Evolutionary conservation across 2,329 filamentous ascomycete genomes (phyloP).

Genomic region (Laburnicola sp.): DNA sequence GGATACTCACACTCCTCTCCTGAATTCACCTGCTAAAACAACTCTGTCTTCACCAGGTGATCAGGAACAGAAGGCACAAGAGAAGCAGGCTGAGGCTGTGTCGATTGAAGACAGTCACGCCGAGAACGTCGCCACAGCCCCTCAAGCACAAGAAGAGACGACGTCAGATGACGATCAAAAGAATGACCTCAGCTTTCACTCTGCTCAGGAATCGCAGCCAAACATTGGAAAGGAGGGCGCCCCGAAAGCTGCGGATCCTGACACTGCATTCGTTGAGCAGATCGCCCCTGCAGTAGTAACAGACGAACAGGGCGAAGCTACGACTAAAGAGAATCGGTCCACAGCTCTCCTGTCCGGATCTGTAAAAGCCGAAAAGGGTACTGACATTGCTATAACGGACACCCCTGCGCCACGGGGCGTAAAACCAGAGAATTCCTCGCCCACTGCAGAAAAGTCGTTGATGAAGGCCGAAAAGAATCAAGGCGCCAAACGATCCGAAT

Average conservation of each 20-base stretch:
- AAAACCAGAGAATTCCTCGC: background rate
- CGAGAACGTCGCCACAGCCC: background rate
- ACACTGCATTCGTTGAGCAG: background rate
- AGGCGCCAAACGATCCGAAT: slow-evolving; percentile 33
- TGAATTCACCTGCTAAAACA: background rate
- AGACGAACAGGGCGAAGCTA: too few relatives aligned
- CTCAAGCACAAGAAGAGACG: slow-evolving; percentile 5
- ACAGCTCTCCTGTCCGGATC: background rate
- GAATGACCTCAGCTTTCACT: slow-evolving; percentile 29
- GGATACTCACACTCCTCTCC: background rate
- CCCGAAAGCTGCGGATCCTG: background rate
- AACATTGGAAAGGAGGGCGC: slow-evolving; percentile 10
- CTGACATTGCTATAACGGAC: background rate
- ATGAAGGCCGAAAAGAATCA: slow-evolving; percentile 21
- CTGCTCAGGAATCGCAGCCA: slow-evolving; percentile 25
- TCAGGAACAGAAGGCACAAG: background rate
- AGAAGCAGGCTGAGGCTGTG: background rate
- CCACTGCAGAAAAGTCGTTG: slow-evolving; percentile 1
- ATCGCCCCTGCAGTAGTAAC: background rate
- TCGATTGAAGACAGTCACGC: background rate
- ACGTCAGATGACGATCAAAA: slow-evolving; percentile 29
- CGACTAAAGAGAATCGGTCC: too few relatives aligned
- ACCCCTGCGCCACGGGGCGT: background rate
- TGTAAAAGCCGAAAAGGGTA: background rate
- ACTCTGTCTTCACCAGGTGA: background rate